Percentiles rank a stretch among this genome's conserved stretches.
phyloP scores from a whole-genome alignment of 768 basidiomycete species.

The Obba rivulosa region DNA sequence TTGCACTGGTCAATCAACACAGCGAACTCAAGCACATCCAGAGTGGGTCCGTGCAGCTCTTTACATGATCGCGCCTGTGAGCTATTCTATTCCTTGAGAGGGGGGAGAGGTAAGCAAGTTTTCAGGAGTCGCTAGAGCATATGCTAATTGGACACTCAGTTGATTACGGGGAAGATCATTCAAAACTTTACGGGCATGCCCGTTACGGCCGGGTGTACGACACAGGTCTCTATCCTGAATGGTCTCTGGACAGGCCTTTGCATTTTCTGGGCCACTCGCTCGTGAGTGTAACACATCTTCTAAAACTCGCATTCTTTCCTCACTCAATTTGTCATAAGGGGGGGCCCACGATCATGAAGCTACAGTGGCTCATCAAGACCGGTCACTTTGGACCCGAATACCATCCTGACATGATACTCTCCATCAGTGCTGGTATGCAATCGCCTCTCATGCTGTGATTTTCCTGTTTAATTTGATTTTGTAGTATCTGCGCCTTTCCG shows the following conservation, averaged over 20 bases:
- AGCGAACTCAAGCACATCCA: slow-evolving; percentile 15
- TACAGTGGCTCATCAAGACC: slow-evolving; percentile 35
- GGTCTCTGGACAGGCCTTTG: slow-evolving; percentile 37
- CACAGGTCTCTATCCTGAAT: slow-evolving; percentile 39
- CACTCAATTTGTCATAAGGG: slow-evolving; percentile 26
- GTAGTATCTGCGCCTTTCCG: slow-evolving; percentile 44
- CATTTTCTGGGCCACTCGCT: slow-evolving; percentile 49
- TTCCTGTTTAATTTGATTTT: neutral
- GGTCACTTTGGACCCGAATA: slow-evolving; percentile 36
- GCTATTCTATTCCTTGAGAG: slow-evolving; percentile 39
- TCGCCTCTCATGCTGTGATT: neutral
- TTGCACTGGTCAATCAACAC: neutral
- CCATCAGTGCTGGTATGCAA: slow-evolving; percentile 36
- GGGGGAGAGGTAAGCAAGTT: slow-evolving; percentile 34
- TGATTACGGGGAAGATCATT: slow-evolving; percentile 43
- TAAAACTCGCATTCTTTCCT: neutral
- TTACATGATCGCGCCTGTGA: slow-evolving; percentile 51
- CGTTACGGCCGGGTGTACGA: slow-evolving; percentile 37
- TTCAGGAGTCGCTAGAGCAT: neutral
- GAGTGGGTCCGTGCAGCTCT: slow-evolving; percentile 47
- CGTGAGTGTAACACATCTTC: slow-evolving; percentile 21
- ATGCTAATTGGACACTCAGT: slow-evolving; percentile 22
- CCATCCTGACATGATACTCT: slow-evolving; percentile 42
- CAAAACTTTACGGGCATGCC: slow-evolving; percentile 31
- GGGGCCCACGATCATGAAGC: slow-evolving; percentile 41